Base-by-base conservation (phyloP, 1,284 basidiomycete genomes). In the Leucoagaricus sp. region DNA sequence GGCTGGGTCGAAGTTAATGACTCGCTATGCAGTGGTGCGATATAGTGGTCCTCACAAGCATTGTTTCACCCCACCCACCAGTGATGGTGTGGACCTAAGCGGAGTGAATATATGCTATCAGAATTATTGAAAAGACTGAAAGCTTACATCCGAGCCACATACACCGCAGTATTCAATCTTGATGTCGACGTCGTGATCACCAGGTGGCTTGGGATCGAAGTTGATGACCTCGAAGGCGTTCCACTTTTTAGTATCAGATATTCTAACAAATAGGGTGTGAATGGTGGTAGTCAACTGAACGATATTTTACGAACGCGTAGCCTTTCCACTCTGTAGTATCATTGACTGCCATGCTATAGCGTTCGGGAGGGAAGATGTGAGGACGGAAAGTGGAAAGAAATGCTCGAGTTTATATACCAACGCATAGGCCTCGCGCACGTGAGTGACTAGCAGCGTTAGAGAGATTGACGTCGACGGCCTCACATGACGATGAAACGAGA, bases 31-130 rank as follows among this genome's bases (percentile, higher is more conserved):
- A n/a, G n/a, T 40, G 41, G 19, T n/a, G 36, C 36, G 36, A 21
- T 42, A 17, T 10, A 17, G 7, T 10, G n/a, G n/a, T 17, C 9
- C 63, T 26, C 55, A 67, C 69, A 25, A 71, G 58, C 34, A 72
- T 68, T 7, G 73, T 65, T 5, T 72, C 56, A n/a, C 78, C 80
- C 82, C 82, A 84, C 19, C 79, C 80, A 13, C 73, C 70, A 17
- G 69, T 69, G 33, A 72, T 65, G 1, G 83, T 83, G 63, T 85
- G 82, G 6, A 72, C 64, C 70, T 72, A 58, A n/a, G 49, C 28
- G 21, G 25, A 17, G 25, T 12, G 13, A 21, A 49, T 33, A 55
- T 26, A 21, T 29, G 41, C 17, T 1, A 13, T 8, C 13, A 38
- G 15, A 15, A 6, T 6, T 23, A 3, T 4, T 25, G 26, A 26